Base-by-base conservation (phyloP, 2,329 filamentous ascomycete species). In the Xylariaceae sp. region DNA sequence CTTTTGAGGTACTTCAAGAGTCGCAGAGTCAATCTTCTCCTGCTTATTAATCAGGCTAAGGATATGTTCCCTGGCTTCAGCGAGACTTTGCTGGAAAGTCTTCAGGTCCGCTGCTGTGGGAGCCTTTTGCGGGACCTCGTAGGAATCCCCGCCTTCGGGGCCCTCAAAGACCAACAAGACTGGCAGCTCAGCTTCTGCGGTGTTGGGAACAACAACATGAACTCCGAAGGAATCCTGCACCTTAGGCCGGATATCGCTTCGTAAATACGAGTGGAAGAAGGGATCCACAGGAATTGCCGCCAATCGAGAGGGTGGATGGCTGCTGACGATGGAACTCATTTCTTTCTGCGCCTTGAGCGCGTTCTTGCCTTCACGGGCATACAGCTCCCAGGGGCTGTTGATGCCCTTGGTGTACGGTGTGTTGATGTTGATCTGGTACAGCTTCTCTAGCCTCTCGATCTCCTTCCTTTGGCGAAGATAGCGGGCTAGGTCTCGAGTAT, bases 351-450 rank as follows among this genome's bases (percentile, higher is more conserved):
- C 86, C 57, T 83, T 83, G 62, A 88, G 81, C 22, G 80, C 79
- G 62, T 90, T 94, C 74, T 93, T 94, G 54, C 85, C 83, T 58
- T 95, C 87, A 29, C 86, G 80, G 6, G 88, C 88, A 67, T 91
- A 95, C 44, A 97, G 79, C 64, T 95, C 85, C 89, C 91, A 95
- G 0, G 84, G 83, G 36, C 86, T 80, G 10, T 82, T 82, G 27
- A 83, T 83, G 36, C 88, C 82, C 40, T 79, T 74, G 3, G 80
- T 77, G 52, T 77, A 79, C 1, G 89, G 88, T 2, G 90, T 83
- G 58, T 92, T 87, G 64, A 97, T 94, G 64, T 88, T 87, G n/a
- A 90, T 85, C 60, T 86, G 80, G 67, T 95, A 88, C 38, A 80
- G 70, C 48, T 79, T 80, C 71, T 96, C 90, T 12, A 98, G 76